Conservation (phyloP, 2,329 filamentous ascomycete genomes). For the Sclerotiophoma versabilis region DNA sequence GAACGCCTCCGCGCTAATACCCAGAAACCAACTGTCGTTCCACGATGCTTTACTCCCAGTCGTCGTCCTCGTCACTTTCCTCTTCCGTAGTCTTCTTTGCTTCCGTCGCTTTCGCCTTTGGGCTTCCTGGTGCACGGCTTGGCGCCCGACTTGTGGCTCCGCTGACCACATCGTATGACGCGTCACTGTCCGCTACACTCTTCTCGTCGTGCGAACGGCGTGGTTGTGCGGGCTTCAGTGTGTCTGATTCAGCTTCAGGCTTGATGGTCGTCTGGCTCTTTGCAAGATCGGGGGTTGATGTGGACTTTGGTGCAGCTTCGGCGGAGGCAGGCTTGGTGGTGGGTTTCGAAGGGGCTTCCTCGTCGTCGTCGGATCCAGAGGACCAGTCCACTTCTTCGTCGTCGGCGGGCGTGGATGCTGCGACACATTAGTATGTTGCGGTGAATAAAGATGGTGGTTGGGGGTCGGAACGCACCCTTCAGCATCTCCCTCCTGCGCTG, state of each 20-base stretch:
- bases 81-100: constrained; percentile 51
- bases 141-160: constrained; percentile 76
- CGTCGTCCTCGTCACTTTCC: constrained; percentile 71
- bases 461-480: constrained; percentile 70
- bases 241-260: constrained; percentile 30
- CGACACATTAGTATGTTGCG: not conserved
- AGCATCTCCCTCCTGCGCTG: constrained; percentile 85
- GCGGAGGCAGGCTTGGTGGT: constrained; percentile 14
- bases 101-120: constrained; percentile 60
- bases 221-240: constrained; percentile 65
- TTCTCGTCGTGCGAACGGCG: constrained; percentile 75
- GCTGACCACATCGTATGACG: constrained; percentile 89
- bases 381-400: constrained; percentile 75
- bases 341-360: constrained; percentile 8
- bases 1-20: no score
- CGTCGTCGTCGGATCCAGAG: constrained; percentile 70
- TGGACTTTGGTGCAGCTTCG: constrained; percentile 12
- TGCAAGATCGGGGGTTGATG: constrained; percentile 31
- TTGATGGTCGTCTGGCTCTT: constrained; percentile 51
- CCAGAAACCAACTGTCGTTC: no score
- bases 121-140: constrained; percentile 62
- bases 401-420: constrained; percentile 70
- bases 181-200: constrained; percentile 90
- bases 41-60: constrained; percentile 80
- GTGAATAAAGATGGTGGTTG: not conserved